phyloP scores from a whole-genome alignment of 345 rosid species.

The Euphorbia peplus region DNA sequence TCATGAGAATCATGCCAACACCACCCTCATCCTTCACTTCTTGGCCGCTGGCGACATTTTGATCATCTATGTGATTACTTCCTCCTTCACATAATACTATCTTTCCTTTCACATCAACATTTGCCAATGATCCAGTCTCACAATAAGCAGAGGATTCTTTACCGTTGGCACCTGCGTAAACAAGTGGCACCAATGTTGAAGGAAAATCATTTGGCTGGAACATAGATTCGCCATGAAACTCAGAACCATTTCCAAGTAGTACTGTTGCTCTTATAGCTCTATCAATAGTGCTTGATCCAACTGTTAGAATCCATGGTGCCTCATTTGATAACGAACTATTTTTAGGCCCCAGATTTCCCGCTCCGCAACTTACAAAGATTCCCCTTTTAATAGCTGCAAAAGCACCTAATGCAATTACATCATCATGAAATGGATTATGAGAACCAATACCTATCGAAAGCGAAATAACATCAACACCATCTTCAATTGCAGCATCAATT shows the following conservation, averaged over 20 bases:
- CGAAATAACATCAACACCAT: constrained; percentile 61
- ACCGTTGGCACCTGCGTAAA: constrained; percentile 6
- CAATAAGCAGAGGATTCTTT: background rate
- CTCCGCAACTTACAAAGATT: constrained; percentile 35
- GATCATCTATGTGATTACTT: background rate
- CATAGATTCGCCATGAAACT: constrained; percentile 12
- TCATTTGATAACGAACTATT: constrained; percentile 17
- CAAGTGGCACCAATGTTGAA: constrained; percentile 6
- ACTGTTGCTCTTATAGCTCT: constrained; percentile 29
- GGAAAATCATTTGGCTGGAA: constrained; percentile 2
- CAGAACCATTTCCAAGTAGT: too few relatives aligned
- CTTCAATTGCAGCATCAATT: constrained; percentile 55
- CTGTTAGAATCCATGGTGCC: constrained; percentile 43
- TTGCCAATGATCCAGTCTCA: constrained; percentile 3
- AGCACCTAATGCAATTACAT: constrained; percentile 34
- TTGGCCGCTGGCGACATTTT: constrained; percentile 7
- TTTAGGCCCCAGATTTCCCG: constrained; percentile 37
- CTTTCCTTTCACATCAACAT: constrained; percentile 8
- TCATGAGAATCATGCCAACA: constrained; percentile 19
- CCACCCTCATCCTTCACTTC: constrained; percentile 18
- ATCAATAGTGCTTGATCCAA: constrained; percentile 36
- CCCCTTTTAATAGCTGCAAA: constrained; percentile 33
- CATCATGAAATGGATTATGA: constrained; percentile 26
- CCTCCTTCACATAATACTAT: too few relatives aligned
- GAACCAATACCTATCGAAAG: constrained; percentile 41